A percentile compares a stretch with the other conserved stretches of the same genome.
These are phyloP conservation scores for Fusarium burgessii DNA, from an alignment of 2,329 filamentous ascomycete genomes.

Conservation along the genomic window DNA sequence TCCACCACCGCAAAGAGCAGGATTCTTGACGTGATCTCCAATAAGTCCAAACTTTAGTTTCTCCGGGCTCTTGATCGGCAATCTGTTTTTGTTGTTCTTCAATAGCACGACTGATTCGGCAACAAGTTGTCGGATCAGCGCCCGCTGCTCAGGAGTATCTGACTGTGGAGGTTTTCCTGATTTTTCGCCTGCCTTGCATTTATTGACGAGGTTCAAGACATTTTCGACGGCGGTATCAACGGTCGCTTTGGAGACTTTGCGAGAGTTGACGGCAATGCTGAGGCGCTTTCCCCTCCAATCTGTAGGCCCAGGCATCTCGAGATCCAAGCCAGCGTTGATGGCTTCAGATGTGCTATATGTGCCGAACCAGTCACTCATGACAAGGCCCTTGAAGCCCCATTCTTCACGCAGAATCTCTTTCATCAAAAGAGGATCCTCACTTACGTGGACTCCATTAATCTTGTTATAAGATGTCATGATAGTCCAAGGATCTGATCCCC, in stretches of 20 bases:
- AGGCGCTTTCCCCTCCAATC: conserved; percentile 40
- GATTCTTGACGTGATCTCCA: conserved; percentile 55
- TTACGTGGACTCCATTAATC: conserved; percentile 55
- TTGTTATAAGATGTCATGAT: conserved; percentile 50
- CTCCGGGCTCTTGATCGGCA: conserved; percentile 31
- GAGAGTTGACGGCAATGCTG: conserved; percentile 45
- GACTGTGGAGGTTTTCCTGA: conserved; percentile 7
- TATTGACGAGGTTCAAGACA: conserved; percentile 33
- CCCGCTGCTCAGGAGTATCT: conserved; percentile 24
- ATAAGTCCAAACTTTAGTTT: conserved; percentile 53
- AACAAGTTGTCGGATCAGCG: conserved; percentile 27
- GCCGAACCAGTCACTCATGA: conserved; percentile 53
- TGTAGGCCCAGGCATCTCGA: conserved; percentile 53
- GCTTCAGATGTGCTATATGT: conserved; percentile 48
- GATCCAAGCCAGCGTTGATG: conserved; percentile 44
- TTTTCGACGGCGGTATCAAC: conserved; percentile 47
- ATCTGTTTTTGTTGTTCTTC: conserved; percentile 8
- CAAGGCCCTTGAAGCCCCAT: conserved; percentile 35
- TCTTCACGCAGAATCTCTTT: conserved; percentile 50
- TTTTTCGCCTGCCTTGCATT: conserved; percentile 4
- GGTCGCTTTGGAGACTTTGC: conserved; percentile 34
- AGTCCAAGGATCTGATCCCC: conserved; percentile 53
- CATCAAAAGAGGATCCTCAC: conserved; percentile 36
- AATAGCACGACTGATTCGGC: conserved; percentile 26
- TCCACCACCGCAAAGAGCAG: conserved; percentile 51